A percentile compares a stretch with the other conserved stretches of the same genome.
phyloP scores from a whole-genome alignment of 2,329 filamentous ascomycete species.

The Colletotrichum sp. region DNA sequence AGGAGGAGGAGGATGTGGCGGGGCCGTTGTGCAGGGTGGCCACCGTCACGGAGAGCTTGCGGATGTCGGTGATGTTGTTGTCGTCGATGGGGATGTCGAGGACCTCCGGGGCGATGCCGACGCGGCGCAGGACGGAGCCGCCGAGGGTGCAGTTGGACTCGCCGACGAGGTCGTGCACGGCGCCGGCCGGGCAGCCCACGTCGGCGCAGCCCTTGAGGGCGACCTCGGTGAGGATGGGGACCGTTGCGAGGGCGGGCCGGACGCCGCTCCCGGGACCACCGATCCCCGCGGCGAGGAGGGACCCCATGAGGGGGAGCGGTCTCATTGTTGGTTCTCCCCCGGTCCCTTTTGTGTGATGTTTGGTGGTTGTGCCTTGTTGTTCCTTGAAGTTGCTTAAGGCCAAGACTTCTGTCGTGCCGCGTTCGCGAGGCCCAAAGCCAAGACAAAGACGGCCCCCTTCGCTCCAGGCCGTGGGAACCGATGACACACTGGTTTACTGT shows the following conservation, averaged over 20 bases:
- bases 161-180: constrained; percentile 10
- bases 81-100: constrained; percentile 18
- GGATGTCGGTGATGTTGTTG: constrained; percentile 13
- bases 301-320: constrained; percentile 11
- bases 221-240: constrained; percentile 20
- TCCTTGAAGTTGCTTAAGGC: background rate
- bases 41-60: constrained; percentile 15
- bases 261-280: background rate
- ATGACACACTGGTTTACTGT: background rate
- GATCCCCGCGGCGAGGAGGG: constrained; percentile 6
- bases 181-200: constrained; percentile 10
- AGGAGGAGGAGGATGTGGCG: background rate
- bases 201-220: constrained; percentile 13
- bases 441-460: background rate
- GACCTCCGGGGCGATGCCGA: constrained; percentile 19
- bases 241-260: constrained; percentile 13
- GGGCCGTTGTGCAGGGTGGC: background rate
- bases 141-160: constrained; percentile 20
- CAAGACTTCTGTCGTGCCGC: background rate
- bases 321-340: background rate
- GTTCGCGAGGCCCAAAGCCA: background rate
- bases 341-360: background rate
- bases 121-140: constrained; percentile 17
- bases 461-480: background rate
- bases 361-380: background rate